Base-by-base conservation (phyloP, 257 asterid species). In the Salvia miltiorrhiza region DNA sequence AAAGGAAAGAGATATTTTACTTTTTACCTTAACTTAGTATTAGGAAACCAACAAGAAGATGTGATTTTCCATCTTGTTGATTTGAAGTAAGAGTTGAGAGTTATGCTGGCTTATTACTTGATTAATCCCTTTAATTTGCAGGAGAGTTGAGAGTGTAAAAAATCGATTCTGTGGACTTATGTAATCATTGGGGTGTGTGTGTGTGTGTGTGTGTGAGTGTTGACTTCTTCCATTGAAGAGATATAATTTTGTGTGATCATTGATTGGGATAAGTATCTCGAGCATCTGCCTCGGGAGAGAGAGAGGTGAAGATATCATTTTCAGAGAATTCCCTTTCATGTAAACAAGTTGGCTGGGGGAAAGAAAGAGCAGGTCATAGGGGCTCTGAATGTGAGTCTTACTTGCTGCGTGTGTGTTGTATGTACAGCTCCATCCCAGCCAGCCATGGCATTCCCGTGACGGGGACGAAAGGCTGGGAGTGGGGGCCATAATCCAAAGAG, bases 371-470 rank as follows among this genome's bases (percentile, higher is more conserved):
- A 76, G 54, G 78, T 63, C 81, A 68, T 76, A 73, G 62, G 77
- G 79, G 78, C 70, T 69, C 5, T 74, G 64, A 76, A 68, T 76
- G 85, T 77, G 82, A 73, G 84, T 77, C 12, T 65, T 67, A 60
- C 76, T 68, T 76, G 21, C 72, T 52, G 19, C 49, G 49, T 73
- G 64, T 72, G 67, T 75, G 24, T 74, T 71, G 60, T 61, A 69
- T 71, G 76, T 53, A 67, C 72, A 72, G 53, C 72, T 88, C 86
- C 86, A 80, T 82, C 85, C 82, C 64, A 73, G 72, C 80, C 81
- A 86, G 79, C 86, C 83, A 86, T 84, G 90, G 88, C 81, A 80
- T 75, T 74, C 87, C 78, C 84, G 86, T 89, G 96, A 86, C 83
- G 81, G 70, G 75, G 88, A 82, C 85, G 69, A 80, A 83, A 75